Conservation (phyloP, 2,329 filamentous ascomycete species). For the Aureobasidium sp. region DNA sequence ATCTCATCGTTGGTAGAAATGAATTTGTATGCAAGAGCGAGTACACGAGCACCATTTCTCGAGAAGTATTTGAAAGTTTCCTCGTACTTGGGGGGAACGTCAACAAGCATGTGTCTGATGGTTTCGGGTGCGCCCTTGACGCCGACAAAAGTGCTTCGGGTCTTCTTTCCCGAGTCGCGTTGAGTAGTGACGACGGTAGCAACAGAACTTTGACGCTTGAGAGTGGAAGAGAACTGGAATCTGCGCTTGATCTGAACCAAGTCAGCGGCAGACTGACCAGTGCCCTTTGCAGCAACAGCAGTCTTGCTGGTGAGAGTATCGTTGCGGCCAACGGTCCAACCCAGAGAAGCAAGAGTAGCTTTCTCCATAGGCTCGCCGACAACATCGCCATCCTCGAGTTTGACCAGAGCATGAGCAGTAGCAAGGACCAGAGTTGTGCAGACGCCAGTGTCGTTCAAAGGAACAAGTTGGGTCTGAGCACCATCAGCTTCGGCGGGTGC, state of each 20-base stretch:
- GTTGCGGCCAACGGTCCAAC: conserved; percentile 87
- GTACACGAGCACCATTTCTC: conserved; percentile 85
- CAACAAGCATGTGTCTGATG: conserved; percentile 84
- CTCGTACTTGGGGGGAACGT: conserved; percentile 80
- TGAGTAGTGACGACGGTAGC: conserved; percentile 72
- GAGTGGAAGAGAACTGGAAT: conserved; percentile 94
- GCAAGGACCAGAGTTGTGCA: conserved; percentile 90
- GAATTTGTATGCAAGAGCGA: conserved; percentile 91
- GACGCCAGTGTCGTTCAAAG: conserved; percentile 62
- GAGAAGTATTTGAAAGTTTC: conserved; percentile 99
- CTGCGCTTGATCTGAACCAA: conserved; percentile 90
- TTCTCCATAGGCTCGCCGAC: conserved; percentile 99
- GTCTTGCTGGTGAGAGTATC: conserved; percentile 71
- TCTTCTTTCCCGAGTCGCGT: conserved; percentile 64
- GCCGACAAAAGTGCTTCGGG: conserved; percentile 81
- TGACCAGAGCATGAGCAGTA: conserved; percentile 90
- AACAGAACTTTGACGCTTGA: conserved; percentile 94
- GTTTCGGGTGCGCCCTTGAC: conserved; percentile 98
- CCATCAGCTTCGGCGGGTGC: conserved; percentile 65
- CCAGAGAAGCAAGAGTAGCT: conserved; percentile 79
- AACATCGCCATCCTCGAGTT: conserved; percentile 91
- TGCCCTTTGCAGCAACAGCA: conserved; percentile 38
- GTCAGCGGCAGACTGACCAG: conserved; percentile 49
- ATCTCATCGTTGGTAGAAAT: conserved; percentile 75
- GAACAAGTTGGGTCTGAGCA: conserved; percentile 70